Evolutionary conservation across 108 stramenopile genomes (phyloP), one percentile per base, ranked within the genome.

Genomic region (Chaetoceros muelleri): DNA sequence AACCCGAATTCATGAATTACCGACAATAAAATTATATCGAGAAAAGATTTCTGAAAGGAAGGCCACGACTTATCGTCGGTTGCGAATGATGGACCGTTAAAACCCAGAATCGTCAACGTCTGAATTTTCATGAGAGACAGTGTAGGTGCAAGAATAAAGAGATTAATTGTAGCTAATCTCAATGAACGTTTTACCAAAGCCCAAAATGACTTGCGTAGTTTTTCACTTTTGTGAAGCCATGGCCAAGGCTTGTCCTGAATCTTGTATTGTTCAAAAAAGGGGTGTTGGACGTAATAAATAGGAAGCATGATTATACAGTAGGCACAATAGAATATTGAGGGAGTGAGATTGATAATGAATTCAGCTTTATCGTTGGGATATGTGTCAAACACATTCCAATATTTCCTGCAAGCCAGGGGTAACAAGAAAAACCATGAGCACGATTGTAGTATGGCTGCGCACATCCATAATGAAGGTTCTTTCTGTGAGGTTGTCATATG

Each of bases 1-100:
- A 72, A 72, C 16, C 28, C 26, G 31, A 72, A 72, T 67, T 72
- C 71, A 34, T 72, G 71, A 16, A 72, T 13, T 1, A 67, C 24
- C 0, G 51, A 62, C 50, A 63, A 46, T 29, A 47, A 28, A 3
- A 52, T 24, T 1, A 61, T 20, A 24, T 60, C 57, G 5, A 24
- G 1, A n/a, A 28, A 28, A 1, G 61, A 62, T 58, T 62, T 30
- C 16, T 21, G 45, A 47, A 40, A 58, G 8, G 61, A 24, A 1
- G 71, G 71, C 61, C 66, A 72, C 13, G 34, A 40, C 34, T 40
- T 13, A 28, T 72, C 66, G 29, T 63, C 56, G 1, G 51, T 19
- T 5, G 62, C 67, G 53, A 72, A 72, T 13, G 71, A 72, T 16
- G 58, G 22, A 3, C 19, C 47, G 0, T n/a, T 13, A 5, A 40